These are phyloP conservation scores for Thelephora aurantiotincta DNA, from an alignment of 768 basidiomycete genomes.

Conservation along the genomic window DNA sequence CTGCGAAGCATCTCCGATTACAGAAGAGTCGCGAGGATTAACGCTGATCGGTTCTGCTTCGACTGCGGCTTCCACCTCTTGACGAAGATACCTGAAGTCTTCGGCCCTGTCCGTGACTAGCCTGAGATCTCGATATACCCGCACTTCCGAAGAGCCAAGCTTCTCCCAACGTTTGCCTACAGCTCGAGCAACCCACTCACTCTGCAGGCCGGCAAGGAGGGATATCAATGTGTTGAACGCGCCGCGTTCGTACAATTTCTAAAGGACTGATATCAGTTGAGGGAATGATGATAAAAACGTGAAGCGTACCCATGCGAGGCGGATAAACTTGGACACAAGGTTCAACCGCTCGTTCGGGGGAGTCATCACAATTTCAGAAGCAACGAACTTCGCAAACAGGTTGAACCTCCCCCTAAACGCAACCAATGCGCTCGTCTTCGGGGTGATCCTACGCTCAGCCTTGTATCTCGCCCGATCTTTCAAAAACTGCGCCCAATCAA, in stretches of 20 bases:
- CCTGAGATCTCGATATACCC: constrained; percentile 61
- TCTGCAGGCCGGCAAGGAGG: constrained; percentile 63
- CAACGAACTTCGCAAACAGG: constrained; percentile 66
- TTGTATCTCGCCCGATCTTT: constrained; percentile 63
- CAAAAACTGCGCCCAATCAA: constrained; percentile 77
- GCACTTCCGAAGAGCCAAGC: constrained; percentile 54
- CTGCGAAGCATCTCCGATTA: constrained; percentile 25
- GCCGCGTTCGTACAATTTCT: constrained; percentile 72
- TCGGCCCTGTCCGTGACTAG: constrained; percentile 45
- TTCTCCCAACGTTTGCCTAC: constrained; percentile 57
- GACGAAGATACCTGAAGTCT: constrained; percentile 66
- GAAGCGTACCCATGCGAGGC: constrained; percentile 65
- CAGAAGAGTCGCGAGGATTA: constrained; percentile 37
- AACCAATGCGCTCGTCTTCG: constrained; percentile 59
- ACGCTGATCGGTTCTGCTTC: constrained; percentile 50
- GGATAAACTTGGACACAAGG: constrained; percentile 68
- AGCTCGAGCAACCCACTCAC: constrained; percentile 50
- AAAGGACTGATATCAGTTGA: constrained; percentile 1
- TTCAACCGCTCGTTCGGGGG: constrained; percentile 45
- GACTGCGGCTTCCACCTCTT: constrained; percentile 44
- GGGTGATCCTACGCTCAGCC: constrained; percentile 36
- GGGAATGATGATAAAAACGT: not conserved
- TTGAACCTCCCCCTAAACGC: constrained; percentile 76
- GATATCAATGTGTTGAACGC: constrained; percentile 74
- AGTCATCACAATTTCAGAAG: constrained; percentile 71